phyloP scores from a whole-genome alignment of 352 stramenopile species.

The Aphanomyces astaci region DNA sequence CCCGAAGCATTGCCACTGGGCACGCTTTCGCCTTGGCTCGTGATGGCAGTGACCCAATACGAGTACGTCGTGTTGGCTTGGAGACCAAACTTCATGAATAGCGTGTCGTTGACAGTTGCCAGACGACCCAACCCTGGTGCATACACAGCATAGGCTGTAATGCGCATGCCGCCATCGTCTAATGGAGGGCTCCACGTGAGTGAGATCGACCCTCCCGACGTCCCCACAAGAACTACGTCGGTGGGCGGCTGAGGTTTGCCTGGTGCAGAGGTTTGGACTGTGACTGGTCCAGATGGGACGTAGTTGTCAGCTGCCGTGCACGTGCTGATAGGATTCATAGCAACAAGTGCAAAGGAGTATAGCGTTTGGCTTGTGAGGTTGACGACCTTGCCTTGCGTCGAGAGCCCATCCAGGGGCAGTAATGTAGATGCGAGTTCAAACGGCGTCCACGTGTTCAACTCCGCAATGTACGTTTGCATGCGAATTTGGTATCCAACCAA shows the following conservation, averaged over 20 bases:
- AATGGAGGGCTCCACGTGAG: slow-evolving; percentile 46
- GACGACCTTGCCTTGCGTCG: background rate
- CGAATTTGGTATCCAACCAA: slow-evolving; percentile 10
- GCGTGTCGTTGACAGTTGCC: slow-evolving; percentile 2
- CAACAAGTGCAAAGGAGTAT: background rate
- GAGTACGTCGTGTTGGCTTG: slow-evolving; percentile 18
- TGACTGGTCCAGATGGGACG: background rate
- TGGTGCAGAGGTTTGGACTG: background rate
- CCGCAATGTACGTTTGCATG: background rate
- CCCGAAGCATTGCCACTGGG: background rate
- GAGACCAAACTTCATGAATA: slow-evolving; percentile 33
- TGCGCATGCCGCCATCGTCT: slow-evolving; percentile 38
- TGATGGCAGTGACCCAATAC: background rate
- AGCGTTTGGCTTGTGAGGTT: background rate
- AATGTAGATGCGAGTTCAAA: background rate
- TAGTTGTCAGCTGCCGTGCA: background rate
- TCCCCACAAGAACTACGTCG: slow-evolving; percentile 26
- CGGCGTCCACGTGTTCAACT: background rate
- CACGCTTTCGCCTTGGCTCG: background rate
- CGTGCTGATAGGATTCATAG: background rate
- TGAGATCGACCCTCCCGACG: slow-evolving; percentile 37
- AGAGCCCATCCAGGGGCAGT: background rate
- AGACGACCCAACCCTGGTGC: slow-evolving; percentile 21
- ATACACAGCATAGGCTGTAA: slow-evolving; percentile 39
- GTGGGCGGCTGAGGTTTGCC: slow-evolving; percentile 24